phyloP scores from a whole-genome alignment of 768 basidiomycete species.

The Phlebiopsis gigantea region DNA sequence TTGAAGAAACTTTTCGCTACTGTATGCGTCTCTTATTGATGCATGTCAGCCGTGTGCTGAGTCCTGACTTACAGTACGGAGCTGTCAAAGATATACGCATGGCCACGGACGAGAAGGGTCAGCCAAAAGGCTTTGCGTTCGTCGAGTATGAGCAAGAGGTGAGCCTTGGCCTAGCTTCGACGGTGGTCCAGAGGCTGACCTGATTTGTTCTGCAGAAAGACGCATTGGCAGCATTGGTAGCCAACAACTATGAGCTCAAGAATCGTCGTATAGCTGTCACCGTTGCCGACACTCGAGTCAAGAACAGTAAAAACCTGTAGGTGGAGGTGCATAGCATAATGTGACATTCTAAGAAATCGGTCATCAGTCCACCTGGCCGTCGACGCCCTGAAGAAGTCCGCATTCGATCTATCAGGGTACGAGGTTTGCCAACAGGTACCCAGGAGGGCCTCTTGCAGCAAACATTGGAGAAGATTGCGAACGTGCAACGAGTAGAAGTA shows the following conservation, averaged over 20 bases:
- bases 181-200: background rate
- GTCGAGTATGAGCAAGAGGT: conserved; percentile 87
- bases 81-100: conserved; percentile 77
- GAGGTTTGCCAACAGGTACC: conserved; percentile 65
- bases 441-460: conserved; percentile 95
- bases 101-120: conserved; percentile 62
- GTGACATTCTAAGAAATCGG: background rate
- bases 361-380: background rate
- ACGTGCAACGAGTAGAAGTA: conserved; percentile 70
- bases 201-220: conserved; percentile 42
- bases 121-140: conserved; percentile 85
- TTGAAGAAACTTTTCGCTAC: conserved; percentile 72
- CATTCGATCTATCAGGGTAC: conserved; percentile 71
- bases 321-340: background rate
- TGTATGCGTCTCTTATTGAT: conserved; percentile 31
- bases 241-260: conserved; percentile 86
- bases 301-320: conserved; percentile 21
- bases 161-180: conserved; percentile 12
- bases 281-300: conserved; percentile 62
- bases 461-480: conserved; percentile 69
- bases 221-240: conserved; percentile 64
- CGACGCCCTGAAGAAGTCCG: conserved; percentile 48
- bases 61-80: conserved; percentile 61
- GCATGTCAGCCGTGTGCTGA: background rate
- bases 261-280: conserved; percentile 89